Percentiles rank a stretch among this genome's conserved stretches.
phyloP scores from a whole-genome alignment of 257 asterid genomes.

The Solanum appendiculatum region DNA sequence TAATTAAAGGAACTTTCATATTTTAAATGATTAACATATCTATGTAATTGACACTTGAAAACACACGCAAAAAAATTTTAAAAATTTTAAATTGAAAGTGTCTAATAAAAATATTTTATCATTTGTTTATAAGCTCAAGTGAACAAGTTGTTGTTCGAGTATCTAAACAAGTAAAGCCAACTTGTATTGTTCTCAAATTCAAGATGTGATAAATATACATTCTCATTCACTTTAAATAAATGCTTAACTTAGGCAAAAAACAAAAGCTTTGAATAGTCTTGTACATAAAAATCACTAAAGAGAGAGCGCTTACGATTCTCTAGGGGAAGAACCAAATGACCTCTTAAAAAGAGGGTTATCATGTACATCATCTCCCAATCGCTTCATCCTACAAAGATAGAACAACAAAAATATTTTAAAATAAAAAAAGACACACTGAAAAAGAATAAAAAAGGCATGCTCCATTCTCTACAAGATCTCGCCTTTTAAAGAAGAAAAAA shows the following conservation, averaged over 20 bases:
- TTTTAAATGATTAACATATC: not conserved
- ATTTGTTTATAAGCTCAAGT: not conserved
- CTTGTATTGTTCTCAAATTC: not conserved
- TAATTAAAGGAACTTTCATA: not conserved
- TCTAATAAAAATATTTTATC: not conserved
- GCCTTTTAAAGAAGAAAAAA: not conserved
- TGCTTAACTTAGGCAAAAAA: not conserved
- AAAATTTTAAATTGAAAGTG: no score
- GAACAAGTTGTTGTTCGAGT: not conserved
- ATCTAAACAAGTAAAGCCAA: not conserved
- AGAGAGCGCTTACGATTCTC: constrained; percentile 57
- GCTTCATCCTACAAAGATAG: constrained; percentile 56
- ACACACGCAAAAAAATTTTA: not conserved
- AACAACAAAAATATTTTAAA: not conserved
- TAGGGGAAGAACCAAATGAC: constrained; percentile 56
- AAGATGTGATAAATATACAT: not conserved
- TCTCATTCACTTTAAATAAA: not conserved
- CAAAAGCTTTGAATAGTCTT: not conserved
- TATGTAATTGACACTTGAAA: not conserved
- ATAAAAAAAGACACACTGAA: not conserved
- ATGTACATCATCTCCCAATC: constrained; percentile 50
- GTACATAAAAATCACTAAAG: not conserved
- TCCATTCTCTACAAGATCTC: not conserved
- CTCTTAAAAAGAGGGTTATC: constrained; percentile 35
- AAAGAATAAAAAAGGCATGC: not conserved